A percentile compares a stretch with the other conserved stretches of the same genome.
These are phyloP conservation scores for Seminavis robusta DNA, from an alignment of 108 stramenopile genomes.

Conservation along the genomic window DNA sequence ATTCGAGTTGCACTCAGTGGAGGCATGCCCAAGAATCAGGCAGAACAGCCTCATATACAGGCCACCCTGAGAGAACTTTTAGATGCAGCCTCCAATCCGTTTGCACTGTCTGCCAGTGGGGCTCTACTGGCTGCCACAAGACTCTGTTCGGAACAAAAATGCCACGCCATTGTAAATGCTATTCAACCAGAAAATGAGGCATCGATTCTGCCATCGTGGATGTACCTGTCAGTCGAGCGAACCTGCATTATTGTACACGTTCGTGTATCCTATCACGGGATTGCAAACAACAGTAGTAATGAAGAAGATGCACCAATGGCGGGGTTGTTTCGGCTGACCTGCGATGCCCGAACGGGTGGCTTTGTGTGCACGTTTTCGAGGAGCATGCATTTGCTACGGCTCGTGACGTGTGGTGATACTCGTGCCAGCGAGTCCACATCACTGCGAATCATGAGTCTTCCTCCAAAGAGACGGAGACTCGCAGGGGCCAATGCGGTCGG, in stretches of 20 bases:
- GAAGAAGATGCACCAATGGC: slow-evolving; percentile 6
- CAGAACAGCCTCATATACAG: slow-evolving; percentile 7
- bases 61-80: slow-evolving; percentile 62
- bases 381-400: slow-evolving; percentile 48
- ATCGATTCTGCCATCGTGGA: slow-evolving; percentile 63
- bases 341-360: slow-evolving; percentile 76
- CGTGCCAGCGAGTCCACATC: slow-evolving; percentile 56
- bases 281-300: neutral
- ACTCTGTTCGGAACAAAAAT: slow-evolving; percentile 77
- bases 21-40: slow-evolving; percentile 33
- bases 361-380: slow-evolving; percentile 72
- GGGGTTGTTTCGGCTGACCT: slow-evolving; percentile 73
- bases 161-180: slow-evolving; percentile 65
- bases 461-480: slow-evolving; percentile 22
- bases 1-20: slow-evolving; percentile 79
- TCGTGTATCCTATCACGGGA: slow-evolving; percentile 35
- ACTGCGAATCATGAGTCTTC: slow-evolving; percentile 52
- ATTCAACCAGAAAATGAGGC: slow-evolving; percentile 24
- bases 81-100: slow-evolving; percentile 78
- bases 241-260: slow-evolving; percentile 77
- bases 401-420: slow-evolving; percentile 71
- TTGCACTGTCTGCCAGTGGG: slow-evolving; percentile 76
- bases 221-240: slow-evolving; percentile 62
- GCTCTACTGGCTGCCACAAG: slow-evolving; percentile 79
- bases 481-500: slow-evolving; percentile 50